Base-by-base conservation (phyloP, 192 early-diverging fungal genomes). In the Linnemannia exigua region DNA sequence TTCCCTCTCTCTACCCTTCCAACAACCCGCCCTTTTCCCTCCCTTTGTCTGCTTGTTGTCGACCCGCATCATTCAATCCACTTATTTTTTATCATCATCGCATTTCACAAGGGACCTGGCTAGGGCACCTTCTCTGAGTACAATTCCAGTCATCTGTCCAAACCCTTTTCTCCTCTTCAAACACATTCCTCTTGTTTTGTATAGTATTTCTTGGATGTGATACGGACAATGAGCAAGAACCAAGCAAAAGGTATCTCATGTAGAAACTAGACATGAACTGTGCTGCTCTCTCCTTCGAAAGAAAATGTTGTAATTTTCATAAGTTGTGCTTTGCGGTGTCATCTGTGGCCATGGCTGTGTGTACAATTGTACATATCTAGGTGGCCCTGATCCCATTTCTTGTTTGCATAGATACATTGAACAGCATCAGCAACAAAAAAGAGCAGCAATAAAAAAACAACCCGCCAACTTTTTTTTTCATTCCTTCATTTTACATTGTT, bases 171-270 rank as follows among this genome's bases (percentile, higher is more conserved):
- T 63, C 28, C 28, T 28, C 25, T 15, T 63, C 9, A n/a, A n/a
- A n/a, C 58, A 63, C 58, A 63, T 63, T 63, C 58, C 58, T n/a
- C n/a, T n/a, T 33, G 58, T 63, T 25, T 63, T 63, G 22, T 54
- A n/a, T 3, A 15, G 58, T 31, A 7, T 25, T 15, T 12, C 28
- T 63, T 61, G 25, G 6, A n/a, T n/a, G n/a, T n/a, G n/a, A 44
- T 44, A 44, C 3, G 9, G 41, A 44, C 3, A 44, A 9, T 44
- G 9, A 44, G 9, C 5, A 44, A 6, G 41, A 41, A 33, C 16
- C 41, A 46, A 44, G 12, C 4, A n/a, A 17, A 70, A 70, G 2
- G 14, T 6, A 28, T 5, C 5, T 68, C 35, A 17, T 68, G 67
- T 22, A 44, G 41, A 44, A 44, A 44, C 41, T 9, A 44, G 41